Evolutionary conservation across 2,329 filamentous ascomycete genomes (phyloP), one percentile per base, ranked within the genome.

Genomic region (Ceratocystis variospora): DNA sequence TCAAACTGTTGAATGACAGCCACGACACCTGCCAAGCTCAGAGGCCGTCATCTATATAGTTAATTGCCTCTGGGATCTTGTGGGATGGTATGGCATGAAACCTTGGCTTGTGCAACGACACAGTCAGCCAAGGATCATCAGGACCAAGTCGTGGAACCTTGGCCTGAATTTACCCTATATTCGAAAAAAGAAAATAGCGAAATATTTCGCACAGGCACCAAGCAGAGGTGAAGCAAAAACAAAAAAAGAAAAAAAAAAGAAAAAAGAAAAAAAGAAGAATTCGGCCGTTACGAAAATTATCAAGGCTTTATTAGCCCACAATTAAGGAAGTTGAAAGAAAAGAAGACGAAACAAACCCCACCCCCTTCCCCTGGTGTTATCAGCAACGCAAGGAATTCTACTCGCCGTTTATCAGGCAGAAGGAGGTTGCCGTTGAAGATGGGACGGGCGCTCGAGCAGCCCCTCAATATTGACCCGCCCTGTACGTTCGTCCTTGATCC

Each of bases 401-500:
- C 31, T 62, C 59, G 59, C 19, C 41, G 17, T 55, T 31, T 25
- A 37, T 65, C 41, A 65, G 41, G 46, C 17, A 57, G 53, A 61
- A 46, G 67, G 64, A n/a, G 70, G 46, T 69, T 70, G 75, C 68
- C 71, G 70, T 33, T 70, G 68, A 62, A 70, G 71, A 68, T 69
- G 73, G 61, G 70, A 80, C 28, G 81, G 79, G 73, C 79, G 82
- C 70, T 84, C 84, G 71, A 88, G 82, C 71, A 84, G 77, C 1
- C 83, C 83, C 10, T 79, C 81, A 68, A 87, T 86, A 70, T 84
- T 83, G 62, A 86, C 80, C 17, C 84, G 79, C 46, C 77, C 63
- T n/a, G 62, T 74, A 19, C 81, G 78, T 66, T 83, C 81, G 66
- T 82, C 80, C 55, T 79, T 77, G 65, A 73, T 72, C 73, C 76